A percentile compares a stretch with the other conserved stretches of the same genome.
phyloP scores from a whole-genome alignment of 1,139 yeast species.

The Candida dubliniensis region DNA sequence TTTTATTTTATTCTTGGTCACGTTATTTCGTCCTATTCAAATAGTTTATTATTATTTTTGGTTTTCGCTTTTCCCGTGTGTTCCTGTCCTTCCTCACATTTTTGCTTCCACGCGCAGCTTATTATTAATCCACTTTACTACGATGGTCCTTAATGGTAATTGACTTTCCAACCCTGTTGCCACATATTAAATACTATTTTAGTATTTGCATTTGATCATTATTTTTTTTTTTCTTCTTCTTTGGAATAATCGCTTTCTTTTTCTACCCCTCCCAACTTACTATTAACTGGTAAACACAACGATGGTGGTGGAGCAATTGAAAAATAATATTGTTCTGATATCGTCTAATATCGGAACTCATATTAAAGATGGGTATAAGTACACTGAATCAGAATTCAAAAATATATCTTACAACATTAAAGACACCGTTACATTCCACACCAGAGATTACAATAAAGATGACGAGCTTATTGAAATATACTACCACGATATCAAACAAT shows the following conservation, averaged over 20 bases:
- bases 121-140: too few species aligned
- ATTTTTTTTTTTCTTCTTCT: too few species aligned
- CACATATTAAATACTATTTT: too few species aligned
- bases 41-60: slow-evolving; percentile 1
- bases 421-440: slow-evolving; percentile 19
- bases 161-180: too few species aligned
- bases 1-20: not conserved
- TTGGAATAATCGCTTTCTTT: too few species aligned
- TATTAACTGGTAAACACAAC: not conserved
- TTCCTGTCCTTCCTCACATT: not conserved
- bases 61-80: not conserved
- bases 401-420: slow-evolving; percentile 13
- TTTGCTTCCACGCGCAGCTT: not conserved
- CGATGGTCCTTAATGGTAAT: too few species aligned
- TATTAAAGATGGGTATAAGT: slow-evolving; percentile 14
- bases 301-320: slow-evolving; percentile 15
- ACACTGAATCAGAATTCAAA: slow-evolving; percentile 12
- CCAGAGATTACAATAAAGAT: slow-evolving; percentile 32
- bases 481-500: slow-evolving; percentile 43
- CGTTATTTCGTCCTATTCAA: not conserved
- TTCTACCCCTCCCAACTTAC: not conserved
- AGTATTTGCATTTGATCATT: too few species aligned
- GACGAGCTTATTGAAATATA: slow-evolving; percentile 45
- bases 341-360: slow-evolving; percentile 11
- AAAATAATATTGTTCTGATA: slow-evolving; percentile 11